Conservation (phyloP, 139 green algal species). For the Chloropicon primus region DNA sequence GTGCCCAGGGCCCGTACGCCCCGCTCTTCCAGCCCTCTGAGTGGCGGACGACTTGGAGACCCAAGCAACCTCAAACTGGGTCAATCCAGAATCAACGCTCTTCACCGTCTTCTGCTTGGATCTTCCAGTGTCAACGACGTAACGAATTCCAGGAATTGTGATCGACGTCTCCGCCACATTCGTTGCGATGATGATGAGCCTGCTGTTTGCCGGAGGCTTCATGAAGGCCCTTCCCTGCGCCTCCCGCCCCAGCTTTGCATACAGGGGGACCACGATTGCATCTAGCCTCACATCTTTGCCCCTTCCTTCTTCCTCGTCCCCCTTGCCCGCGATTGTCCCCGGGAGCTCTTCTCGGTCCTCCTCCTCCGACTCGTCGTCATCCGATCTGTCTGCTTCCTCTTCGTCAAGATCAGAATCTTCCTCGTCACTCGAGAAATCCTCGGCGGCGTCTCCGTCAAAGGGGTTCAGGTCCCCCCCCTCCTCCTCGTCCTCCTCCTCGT, state of each 20-base stretch:
- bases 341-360: no score
- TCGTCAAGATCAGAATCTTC: not conserved
- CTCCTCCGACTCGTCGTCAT: no score
- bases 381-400: no score
- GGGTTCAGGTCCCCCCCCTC: not conserved
- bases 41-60: not conserved
- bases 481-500: not conserved
- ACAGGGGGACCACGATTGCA: not conserved
- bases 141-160: conserved; percentile 2
- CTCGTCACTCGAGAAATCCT: not conserved
- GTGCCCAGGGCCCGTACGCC: conserved; percentile 4
- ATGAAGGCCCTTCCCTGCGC: not conserved
- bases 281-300: not conserved
- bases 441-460: not conserved
- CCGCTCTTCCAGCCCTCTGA: conserved; percentile 7
- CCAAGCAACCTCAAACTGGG: not conserved
- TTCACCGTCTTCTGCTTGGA: not conserved
- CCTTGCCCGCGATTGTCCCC: not conserved
- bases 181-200: conserved; percentile 9
- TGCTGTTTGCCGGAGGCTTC: not conserved
- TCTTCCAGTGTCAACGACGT: conserved; percentile 12
- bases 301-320: not conserved
- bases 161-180: conserved; percentile 19
- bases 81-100: not conserved
- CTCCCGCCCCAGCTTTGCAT: not conserved